Conservation (phyloP, 2,329 filamentous ascomycete genomes). For the Dendrostoma leiphaemia region DNA sequence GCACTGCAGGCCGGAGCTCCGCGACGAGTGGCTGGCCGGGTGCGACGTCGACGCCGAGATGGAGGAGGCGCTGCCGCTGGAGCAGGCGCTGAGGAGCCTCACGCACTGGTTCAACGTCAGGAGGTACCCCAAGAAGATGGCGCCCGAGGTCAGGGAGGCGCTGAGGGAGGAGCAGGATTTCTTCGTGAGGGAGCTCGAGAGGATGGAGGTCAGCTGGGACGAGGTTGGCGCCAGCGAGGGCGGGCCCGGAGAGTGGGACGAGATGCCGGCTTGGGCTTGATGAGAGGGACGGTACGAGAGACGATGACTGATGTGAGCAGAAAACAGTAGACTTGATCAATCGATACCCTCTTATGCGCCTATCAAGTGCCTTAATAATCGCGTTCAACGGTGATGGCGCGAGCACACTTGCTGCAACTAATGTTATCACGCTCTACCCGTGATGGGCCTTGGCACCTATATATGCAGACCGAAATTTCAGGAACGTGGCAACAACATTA, state of each 20-base stretch:
- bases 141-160: slow-evolving; percentile 52
- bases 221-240: slow-evolving; percentile 36
- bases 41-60: slow-evolving; percentile 91
- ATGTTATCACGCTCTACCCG: too few relatives aligned
- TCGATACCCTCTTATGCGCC: slow-evolving; percentile 17
- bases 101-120: slow-evolving; percentile 95
- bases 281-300: not conserved
- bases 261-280: slow-evolving; percentile 17
- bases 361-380: not conserved
- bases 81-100: slow-evolving; percentile 83
- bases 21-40: slow-evolving; percentile 92
- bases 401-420: too few relatives aligned
- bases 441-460: not conserved
- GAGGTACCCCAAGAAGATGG: slow-evolving; percentile 77
- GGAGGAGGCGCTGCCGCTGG: slow-evolving; percentile 85
- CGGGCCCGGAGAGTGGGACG: slow-evolving; percentile 25
- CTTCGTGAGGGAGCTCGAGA: slow-evolving; percentile 74
- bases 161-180: slow-evolving; percentile 76
- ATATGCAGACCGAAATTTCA: not conserved
- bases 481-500: not conserved
- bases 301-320: not conserved
- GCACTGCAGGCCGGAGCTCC: slow-evolving; percentile 85
- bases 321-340: slow-evolving; percentile 5
- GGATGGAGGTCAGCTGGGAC: slow-evolving; percentile 56
- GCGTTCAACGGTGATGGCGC: too few relatives aligned